phyloP scores from a whole-genome alignment of 2,329 filamentous ascomycete species.

The Ploettnerulaceae sp. region DNA sequence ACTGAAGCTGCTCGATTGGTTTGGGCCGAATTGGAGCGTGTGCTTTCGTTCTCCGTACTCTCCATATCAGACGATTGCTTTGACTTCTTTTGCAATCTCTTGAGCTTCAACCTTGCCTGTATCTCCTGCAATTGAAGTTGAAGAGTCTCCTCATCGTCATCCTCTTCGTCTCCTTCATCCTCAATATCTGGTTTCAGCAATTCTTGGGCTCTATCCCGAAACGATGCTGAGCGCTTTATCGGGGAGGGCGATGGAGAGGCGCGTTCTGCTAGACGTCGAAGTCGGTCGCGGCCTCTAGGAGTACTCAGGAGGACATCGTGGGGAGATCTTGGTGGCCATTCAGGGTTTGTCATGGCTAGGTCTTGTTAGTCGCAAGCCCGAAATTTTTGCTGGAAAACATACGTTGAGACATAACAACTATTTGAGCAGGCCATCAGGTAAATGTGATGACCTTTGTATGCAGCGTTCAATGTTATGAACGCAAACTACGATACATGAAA shows the following conservation, averaged over 20 bases:
- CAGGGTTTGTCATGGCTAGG: conserved; percentile 28
- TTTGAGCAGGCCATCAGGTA: conserved; percentile 12
- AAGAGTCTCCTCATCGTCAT: conserved; percentile 85
- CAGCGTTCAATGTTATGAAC: conserved; percentile 15
- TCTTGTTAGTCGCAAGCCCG: conserved; percentile 10
- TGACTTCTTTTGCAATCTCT: conserved; percentile 70
- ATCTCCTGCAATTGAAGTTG: conserved; percentile 84
- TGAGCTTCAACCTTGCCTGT: conserved; percentile 80
- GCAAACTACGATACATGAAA: conserved; percentile 15
- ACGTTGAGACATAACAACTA: conserved; percentile 29
- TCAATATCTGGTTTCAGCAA: conserved; percentile 32
- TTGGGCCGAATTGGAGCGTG: conserved; percentile 14
- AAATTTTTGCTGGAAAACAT: conserved; percentile 4
- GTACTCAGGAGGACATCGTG: conserved; percentile 61
- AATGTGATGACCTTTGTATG: conserved; percentile 9
- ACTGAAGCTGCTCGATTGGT: conserved; percentile 25
- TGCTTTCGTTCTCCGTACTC: conserved; percentile 24
- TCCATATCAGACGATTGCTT: conserved; percentile 31
- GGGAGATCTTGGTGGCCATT: conserved; percentile 65
- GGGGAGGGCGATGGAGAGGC: conserved; percentile 67
- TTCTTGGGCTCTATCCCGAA: conserved; percentile 18
- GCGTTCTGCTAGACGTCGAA: conserved; percentile 62
- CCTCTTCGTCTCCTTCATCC: conserved; percentile 55
- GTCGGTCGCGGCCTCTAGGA: conserved; percentile 72
- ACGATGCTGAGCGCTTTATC: conserved; percentile 40